These are phyloP conservation scores for Rhizophlyctis rosea DNA, from an alignment of 192 early-diverging fungal genomes.

Conservation along the genomic window DNA sequence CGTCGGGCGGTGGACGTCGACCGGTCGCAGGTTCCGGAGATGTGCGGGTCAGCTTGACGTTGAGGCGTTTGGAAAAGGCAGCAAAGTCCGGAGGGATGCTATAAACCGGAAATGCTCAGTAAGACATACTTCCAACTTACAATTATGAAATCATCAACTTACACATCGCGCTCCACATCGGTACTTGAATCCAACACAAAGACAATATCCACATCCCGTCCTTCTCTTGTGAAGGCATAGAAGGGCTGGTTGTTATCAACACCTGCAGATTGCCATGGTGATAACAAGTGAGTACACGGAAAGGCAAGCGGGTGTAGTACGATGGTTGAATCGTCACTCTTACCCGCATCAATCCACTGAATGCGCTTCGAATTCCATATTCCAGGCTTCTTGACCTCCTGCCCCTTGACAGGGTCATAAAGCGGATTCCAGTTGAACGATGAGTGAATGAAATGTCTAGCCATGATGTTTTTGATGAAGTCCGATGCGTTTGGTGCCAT, in stretches of 20 bases:
- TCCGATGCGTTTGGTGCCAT: conserved; percentile 14
- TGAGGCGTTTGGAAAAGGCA: too few species aligned
- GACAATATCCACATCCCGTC: conserved; percentile 68
- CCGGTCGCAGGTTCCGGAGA: too few species aligned
- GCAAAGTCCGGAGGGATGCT: too few species aligned
- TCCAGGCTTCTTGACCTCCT: conserved; percentile 22
- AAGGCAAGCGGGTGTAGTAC: too few species aligned
- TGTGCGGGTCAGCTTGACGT: too few species aligned
- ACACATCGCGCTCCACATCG: conserved; percentile 54
- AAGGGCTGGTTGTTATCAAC: conserved; percentile 76
- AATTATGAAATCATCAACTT: too few species aligned
- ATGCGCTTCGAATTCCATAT: conserved; percentile 37
- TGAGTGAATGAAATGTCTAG: conserved; percentile 12
- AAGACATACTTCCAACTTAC: too few species aligned
- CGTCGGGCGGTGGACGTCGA: too few species aligned
- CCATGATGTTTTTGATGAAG: conserved; percentile 12
- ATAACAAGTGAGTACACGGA: too few species aligned
- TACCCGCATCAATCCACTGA: conserved; percentile 73
- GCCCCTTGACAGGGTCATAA: conserved; percentile 19
- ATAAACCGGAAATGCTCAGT: too few species aligned
- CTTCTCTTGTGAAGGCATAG: conserved; percentile 63
- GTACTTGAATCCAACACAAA: conserved; percentile 72
- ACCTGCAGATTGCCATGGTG: not conserved
- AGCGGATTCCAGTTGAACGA: conserved; percentile 30
- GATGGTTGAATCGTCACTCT: too few species aligned